Evolutionary conservation across 352 stramenopile species (phyloP).

Genomic region (Aphanomyces cochlioides): DNA sequence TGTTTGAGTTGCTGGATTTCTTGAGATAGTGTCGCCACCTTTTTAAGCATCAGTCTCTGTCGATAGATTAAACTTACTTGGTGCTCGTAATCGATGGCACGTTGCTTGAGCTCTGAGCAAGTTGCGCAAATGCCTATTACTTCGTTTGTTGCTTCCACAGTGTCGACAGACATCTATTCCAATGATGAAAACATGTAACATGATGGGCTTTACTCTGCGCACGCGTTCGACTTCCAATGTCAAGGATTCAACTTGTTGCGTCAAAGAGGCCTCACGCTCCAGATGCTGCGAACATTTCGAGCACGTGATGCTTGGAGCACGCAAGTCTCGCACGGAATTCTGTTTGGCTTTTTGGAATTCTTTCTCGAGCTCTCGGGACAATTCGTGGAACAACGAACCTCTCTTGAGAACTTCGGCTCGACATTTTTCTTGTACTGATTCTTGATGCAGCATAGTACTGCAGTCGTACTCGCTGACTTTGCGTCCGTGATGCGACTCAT

Average conservation of each 20-base stretch:
- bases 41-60: not conserved
- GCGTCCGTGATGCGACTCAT: not conserved
- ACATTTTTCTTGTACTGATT: slow-evolving; percentile 15
- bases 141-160: not conserved
- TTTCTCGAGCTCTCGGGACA: slow-evolving; percentile 5
- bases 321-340: not conserved
- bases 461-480: slow-evolving; percentile 15
- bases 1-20: slow-evolving; percentile 16
- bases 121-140: not conserved
- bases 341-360: slow-evolving; percentile 22
- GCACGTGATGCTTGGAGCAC: not conserved
- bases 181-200: not conserved
- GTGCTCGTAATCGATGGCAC: not conserved
- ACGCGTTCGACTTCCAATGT: slow-evolving; percentile 24
- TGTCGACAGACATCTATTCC: not conserved
- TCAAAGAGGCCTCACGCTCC: slow-evolving; percentile 14
- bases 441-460: slow-evolving; percentile 20
- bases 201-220: not conserved
- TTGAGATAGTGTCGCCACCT: slow-evolving; percentile 10
- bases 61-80: not conserved
- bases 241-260: slow-evolving; percentile 26
- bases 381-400: slow-evolving; percentile 22
- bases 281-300: slow-evolving; percentile 13
- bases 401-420: slow-evolving; percentile 18
- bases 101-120: slow-evolving; percentile 1